Percentiles rank a stretch among this genome's conserved stretches.
Evolutionary conservation across 2,329 filamentous ascomycete genomes (phyloP).

Genomic region (Aureobasidium sp.): DNA sequence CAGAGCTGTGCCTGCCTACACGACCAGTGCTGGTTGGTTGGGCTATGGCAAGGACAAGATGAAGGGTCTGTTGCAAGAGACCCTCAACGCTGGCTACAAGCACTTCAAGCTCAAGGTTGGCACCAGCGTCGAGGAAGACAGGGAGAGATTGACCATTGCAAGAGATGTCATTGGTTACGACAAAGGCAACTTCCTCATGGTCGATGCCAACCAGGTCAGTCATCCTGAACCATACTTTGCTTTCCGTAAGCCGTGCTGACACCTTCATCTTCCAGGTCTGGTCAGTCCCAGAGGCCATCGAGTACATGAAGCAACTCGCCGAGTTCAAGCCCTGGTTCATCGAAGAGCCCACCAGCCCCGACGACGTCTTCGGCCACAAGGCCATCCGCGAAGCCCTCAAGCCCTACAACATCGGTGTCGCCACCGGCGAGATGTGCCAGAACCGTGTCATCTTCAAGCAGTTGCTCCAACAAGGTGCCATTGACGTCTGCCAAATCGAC

Average conservation of each 20-base stretch:
- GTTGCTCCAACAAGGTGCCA: slow-evolving; percentile 68
- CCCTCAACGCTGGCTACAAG: slow-evolving; percentile 66
- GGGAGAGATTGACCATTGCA: slow-evolving; percentile 63
- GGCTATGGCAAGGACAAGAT: slow-evolving; percentile 86
- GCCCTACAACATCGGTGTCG: slow-evolving; percentile 71
- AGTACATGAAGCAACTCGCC: slow-evolving; percentile 73
- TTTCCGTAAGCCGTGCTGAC: not conserved
- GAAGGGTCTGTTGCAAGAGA: slow-evolving; percentile 65
- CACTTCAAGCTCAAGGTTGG: slow-evolving; percentile 94
- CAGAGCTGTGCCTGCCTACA: slow-evolving; percentile 80
- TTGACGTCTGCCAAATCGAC: slow-evolving; percentile 85
- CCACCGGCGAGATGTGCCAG: slow-evolving; percentile 92
- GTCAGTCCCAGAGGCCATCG: slow-evolving; percentile 83
- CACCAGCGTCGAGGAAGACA: slow-evolving; percentile 63
- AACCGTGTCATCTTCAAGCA: slow-evolving; percentile 95
- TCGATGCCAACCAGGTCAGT: slow-evolving; percentile 77
- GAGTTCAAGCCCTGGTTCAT: slow-evolving; percentile 92
- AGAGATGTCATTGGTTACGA: slow-evolving; percentile 77
- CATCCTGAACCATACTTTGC: not conserved
- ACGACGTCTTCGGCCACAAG: slow-evolving; percentile 84
- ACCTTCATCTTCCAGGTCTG: slow-evolving; percentile 49
- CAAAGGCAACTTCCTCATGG: slow-evolving; percentile 77
- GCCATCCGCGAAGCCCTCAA: slow-evolving; percentile 73
- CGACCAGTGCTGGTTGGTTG: slow-evolving; percentile 86
- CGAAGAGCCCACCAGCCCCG: slow-evolving; percentile 85